A percentile compares a stretch with the other conserved stretches of the same genome.
These are phyloP conservation scores for Trichocladium uniseriatum DNA, from an alignment of 495 filamentous ascomycete genomes.

Conservation along the genomic window DNA sequence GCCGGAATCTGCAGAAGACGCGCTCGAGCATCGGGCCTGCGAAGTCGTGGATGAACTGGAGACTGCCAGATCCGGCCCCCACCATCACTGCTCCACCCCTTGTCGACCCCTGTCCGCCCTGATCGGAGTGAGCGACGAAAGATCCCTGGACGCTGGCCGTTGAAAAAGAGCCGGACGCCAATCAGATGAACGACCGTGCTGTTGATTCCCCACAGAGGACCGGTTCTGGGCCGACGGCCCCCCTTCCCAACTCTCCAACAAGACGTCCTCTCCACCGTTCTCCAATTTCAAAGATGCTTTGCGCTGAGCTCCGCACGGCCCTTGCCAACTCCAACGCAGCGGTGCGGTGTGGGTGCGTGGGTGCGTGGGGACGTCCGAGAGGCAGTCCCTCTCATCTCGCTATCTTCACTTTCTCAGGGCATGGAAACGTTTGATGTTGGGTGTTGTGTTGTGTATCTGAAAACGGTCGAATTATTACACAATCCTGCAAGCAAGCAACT, in stretches of 20 bases:
- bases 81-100: conserved; percentile 5
- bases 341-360: too few relatives aligned
- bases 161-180: conserved; percentile 10
- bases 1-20: too few relatives aligned
- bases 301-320: not conserved
- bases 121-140: conserved; percentile 10
- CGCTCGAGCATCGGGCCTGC: too few relatives aligned
- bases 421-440: too few relatives aligned
- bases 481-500: too few relatives aligned
- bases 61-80: too few relatives aligned
- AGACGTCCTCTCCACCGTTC: conserved; percentile 3
- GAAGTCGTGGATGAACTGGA: too few relatives aligned
- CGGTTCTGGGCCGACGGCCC: conserved; percentile 25
- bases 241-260: conserved; percentile 14
- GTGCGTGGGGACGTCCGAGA: not conserved
- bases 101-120: conserved; percentile 13
- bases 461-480: too few relatives aligned
- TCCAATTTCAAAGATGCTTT: conserved; percentile 6
- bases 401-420: not conserved
- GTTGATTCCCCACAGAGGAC: conserved; percentile 12
- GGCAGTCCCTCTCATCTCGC: conserved; percentile 13
- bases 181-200: conserved; percentile 5
- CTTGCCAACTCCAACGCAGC: not conserved
- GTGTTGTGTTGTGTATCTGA: too few relatives aligned
- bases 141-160: conserved; percentile 12